These are phyloP conservation scores for Bacidia gigantensis DNA, from an alignment of 495 filamentous ascomycete genomes.

Conservation along the genomic window DNA sequence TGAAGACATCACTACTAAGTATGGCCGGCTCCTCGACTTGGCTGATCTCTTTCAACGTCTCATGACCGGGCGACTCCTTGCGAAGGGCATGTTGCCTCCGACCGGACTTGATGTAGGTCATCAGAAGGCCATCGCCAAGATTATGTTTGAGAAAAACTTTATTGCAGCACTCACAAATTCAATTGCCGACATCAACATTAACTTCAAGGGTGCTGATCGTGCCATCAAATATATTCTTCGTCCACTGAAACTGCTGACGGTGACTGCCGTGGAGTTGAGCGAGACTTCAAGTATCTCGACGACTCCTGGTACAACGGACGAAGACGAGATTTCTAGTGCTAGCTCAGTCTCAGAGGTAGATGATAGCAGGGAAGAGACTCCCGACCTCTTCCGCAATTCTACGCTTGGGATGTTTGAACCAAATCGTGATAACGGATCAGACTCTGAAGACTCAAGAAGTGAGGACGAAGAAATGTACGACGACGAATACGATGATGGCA, in stretches of 20 bases:
- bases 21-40: constrained; percentile 68
- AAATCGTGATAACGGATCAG: constrained; percentile 60
- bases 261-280: constrained; percentile 73
- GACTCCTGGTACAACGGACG: constrained; percentile 52
- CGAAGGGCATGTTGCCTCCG: constrained; percentile 25
- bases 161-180: constrained; percentile 77
- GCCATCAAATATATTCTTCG: constrained; percentile 93
- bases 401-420: constrained; percentile 90
- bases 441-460: constrained; percentile 43
- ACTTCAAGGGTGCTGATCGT: constrained; percentile 81
- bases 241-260: constrained; percentile 72
- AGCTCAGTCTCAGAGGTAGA: constrained; percentile 81
- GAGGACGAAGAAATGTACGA: constrained; percentile 76
- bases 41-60: constrained; percentile 89
- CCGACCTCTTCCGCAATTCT: constrained; percentile 92
- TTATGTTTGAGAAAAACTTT: constrained; percentile 98
- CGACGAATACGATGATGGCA: constrained; percentile 51
- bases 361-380: constrained; percentile 86
- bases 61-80: constrained; percentile 63
- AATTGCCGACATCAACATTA: constrained; percentile 89
- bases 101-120: constrained; percentile 29
- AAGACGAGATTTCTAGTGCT: constrained; percentile 80
- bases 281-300: constrained; percentile 58
- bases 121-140: constrained; percentile 65
- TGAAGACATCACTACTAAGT: constrained; percentile 75